Conservation (phyloP, 345 rosid species). For the Populus tremula region DNA sequence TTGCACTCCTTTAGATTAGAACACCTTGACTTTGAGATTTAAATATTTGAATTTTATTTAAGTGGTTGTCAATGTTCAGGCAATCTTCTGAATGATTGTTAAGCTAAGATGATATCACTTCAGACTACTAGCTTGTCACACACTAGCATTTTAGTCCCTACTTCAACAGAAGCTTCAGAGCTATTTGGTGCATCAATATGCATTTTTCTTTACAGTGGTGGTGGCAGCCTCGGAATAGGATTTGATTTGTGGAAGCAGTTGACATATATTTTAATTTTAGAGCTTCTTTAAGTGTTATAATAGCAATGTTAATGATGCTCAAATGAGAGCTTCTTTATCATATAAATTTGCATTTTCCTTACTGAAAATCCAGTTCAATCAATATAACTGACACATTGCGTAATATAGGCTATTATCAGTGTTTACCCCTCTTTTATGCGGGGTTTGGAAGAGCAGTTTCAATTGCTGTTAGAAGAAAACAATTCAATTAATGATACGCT, state of each 20-base stretch:
- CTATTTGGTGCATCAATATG: not conserved
- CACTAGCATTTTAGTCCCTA: not conserved
- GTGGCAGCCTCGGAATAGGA: no score
- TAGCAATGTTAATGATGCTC: no score
- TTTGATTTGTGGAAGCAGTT: no score
- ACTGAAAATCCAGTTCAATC: not conserved
- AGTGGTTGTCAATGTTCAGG: not conserved
- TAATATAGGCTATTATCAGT: conserved; percentile 55
- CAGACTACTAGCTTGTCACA: not conserved
- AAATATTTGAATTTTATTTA: not conserved
- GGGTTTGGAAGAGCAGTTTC: conserved; percentile 64
- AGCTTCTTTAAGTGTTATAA: no score
- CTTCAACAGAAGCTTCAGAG: no score
- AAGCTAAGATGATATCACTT: no score
- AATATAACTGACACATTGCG: not conserved
- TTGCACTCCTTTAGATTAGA: no score
- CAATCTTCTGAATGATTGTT: no score
- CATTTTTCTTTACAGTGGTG: no score
- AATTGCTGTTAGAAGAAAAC: conserved; percentile 45
- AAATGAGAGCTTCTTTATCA: no score
- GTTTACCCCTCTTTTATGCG: conserved; percentile 67
- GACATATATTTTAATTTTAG: no score
- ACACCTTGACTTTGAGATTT: not conserved
- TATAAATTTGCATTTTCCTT: conserved; percentile 2
- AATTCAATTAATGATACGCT: conserved; percentile 44